Base-by-base conservation (phyloP, 2,329 filamentous ascomycete species). In the Didymosphaeria variabile region DNA sequence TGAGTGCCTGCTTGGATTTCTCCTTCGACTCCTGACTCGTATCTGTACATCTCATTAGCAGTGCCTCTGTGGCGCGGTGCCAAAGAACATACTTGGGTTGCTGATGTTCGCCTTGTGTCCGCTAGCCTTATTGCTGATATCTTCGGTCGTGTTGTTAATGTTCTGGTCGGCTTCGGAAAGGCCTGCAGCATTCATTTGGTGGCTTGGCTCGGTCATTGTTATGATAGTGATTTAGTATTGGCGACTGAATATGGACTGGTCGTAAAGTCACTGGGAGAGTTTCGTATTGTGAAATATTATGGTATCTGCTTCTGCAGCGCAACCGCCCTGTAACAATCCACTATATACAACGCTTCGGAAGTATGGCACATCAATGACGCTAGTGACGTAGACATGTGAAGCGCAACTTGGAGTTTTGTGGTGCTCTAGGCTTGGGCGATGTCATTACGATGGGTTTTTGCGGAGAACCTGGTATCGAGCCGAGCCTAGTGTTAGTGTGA, bases 101-200 rank as follows among this genome's bases (percentile, higher is more conserved):
- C 78, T 74, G 6, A 84, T 61, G 63, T 83, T 83, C 5, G 81
- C 80, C 70, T 82, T 83, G 71, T 83, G 80, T n/a, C 81, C 81
- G 13, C 36, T 21, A 2, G 66, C 66, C 36, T 38, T 42, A 52
- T 69, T 31, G 47, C 55, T 60, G 40, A 65, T 62, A 31, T 69
- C 66, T 45, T 69, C 64, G 17, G 58, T 17, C 2, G 58, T 61
- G 23, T 68, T 55, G 50, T 68, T 61, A 58, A 66, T 64, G 45
- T 63, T 65, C 59, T 64, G 61, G 46, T 61, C 56, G 9, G 36
- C 59, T 46, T 67, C 47, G 34, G 58, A 47, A 34, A 63, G 61
- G 31, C 62, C 62, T 12, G 64, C 62, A 3, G 58, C 62, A 44
- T 58, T 62, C 17, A 55, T 50, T 60, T 68, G 61, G 53, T 67